Conservation (phyloP, 768 basidiomycete species). For the Coprinellus micaceus region DNA sequence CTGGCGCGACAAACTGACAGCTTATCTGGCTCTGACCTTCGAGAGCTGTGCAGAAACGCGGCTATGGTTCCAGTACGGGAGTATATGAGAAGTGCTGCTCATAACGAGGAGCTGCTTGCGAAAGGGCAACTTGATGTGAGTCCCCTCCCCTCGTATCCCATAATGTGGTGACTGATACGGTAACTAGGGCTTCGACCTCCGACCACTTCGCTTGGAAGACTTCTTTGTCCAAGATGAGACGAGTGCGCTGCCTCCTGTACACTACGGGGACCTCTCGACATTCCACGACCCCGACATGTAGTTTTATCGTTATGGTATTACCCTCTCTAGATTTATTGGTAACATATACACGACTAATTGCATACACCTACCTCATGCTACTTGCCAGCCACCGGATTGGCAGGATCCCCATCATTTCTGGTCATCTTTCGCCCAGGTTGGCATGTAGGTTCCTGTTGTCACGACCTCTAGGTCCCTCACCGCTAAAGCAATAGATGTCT, state of each 20-base stretch:
- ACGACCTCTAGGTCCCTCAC: too few relatives aligned
- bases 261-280: conserved; percentile 21
- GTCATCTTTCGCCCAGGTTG: too few relatives aligned
- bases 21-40: conserved; percentile 85
- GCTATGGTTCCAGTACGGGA: conserved; percentile 92
- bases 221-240: conserved; percentile 51
- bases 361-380: conserved; percentile 1
- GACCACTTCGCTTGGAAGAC: conserved; percentile 67
- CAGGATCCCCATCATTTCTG: too few relatives aligned
- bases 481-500: too few relatives aligned
- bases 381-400: too few relatives aligned
- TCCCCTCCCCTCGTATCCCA: neutral
- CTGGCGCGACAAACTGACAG: conserved; percentile 73
- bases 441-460: too few relatives aligned
- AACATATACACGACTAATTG: conserved; percentile 3
- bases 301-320: neutral
- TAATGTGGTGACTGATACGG: neutral
- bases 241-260: conserved; percentile 30
- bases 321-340: neutral
- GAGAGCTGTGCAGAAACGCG: conserved; percentile 89
- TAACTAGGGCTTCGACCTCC: conserved; percentile 68
- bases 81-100: conserved; percentile 55
- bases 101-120: conserved; percentile 39
- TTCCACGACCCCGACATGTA: conserved; percentile 17
- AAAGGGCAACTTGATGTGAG: conserved; percentile 48